Evolutionary conservation across 805 yeast genomes (phyloP), one percentile per base, ranked within the genome.

Genomic region (Ogataea nonfermentans): DNA sequence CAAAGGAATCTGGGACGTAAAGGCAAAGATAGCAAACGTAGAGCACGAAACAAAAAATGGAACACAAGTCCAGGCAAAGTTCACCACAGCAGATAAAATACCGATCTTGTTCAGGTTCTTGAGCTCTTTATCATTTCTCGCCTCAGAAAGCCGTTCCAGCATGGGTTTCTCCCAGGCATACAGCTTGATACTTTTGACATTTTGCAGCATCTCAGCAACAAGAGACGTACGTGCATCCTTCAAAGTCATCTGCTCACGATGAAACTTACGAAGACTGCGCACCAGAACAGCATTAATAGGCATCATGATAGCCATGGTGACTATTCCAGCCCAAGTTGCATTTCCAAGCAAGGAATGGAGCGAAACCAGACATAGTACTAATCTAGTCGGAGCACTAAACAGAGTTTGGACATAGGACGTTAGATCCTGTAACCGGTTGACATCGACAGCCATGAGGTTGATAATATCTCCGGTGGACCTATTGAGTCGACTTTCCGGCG

Each of bases 391-490:
- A 1, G 81, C 77, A 30, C 83, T 71, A 16, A 81, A 62, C 41
- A 81, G 52, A 4, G 72, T 67, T 48, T 76, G 81, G 17, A 80
- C 61, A 44, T 74, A 71, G 32, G 68, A 67, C n/a, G 76, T 60
- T 38, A 84, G 62, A 26, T 76, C 79, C 54, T 80, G 84, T 20
- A 87, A 65, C 46, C 84, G 69, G 33, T 66, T 65, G 9, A 84
- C 79, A 65, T 88, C 96, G 23, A 84, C 90, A 13, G 93, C 76
- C 66, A 85, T 74, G 53, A 82, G 69, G 53, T 85, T 87, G 48
- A 87, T 73, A 37, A 88, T 84, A 48, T 86, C 95, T 49, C 95
- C 95, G 2, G 90, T 74, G 2, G 87, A 64, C 48, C 74, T 66
- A 12, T 72, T 68, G 23, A 71, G 70, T 44, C 81, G 73, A 6